Evolutionary conservation across 345 rosid genomes (phyloP).

Genomic region (Sisymbrium irio): DNA sequence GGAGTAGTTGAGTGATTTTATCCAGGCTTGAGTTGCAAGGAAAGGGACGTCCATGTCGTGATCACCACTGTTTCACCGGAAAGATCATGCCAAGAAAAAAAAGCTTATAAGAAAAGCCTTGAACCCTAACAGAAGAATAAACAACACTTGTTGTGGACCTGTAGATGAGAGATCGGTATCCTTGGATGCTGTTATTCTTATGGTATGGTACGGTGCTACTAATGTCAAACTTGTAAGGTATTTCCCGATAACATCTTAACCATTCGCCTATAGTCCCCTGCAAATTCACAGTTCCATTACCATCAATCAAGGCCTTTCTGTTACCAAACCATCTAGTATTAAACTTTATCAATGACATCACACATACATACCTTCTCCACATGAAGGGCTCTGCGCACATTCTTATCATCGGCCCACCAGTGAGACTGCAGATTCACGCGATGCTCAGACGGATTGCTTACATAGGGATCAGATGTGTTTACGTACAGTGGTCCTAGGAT

Average conservation of each 20-base stretch:
- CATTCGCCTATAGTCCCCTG: conserved; percentile 8
- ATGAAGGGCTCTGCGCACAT: conserved; percentile 25
- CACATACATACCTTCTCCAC: conserved; percentile 2
- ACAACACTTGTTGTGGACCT: background rate
- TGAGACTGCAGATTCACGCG: background rate
- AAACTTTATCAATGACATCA: background rate
- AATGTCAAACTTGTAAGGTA: background rate
- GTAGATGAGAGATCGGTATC: conserved; percentile 18
- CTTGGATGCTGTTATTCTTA: background rate
- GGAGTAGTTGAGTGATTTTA: conserved; percentile 47
- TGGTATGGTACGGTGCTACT: conserved; percentile 21
- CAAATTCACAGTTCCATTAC: background rate
- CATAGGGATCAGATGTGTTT: background rate
- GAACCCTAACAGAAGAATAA: background rate
- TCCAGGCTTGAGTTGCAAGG: conserved; percentile 59
- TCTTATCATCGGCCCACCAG: conserved; percentile 3
- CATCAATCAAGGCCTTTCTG: background rate
- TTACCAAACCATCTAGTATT: background rate
- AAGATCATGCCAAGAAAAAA: conserved; percentile 19
- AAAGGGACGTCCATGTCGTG: conserved; percentile 49
- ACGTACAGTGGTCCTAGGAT: background rate
- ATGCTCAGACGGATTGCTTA: background rate
- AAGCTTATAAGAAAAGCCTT: background rate
- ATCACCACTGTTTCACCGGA: conserved; percentile 45
- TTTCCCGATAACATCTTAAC: background rate